Evolutionary conservation across 371 early-diverging fungal genomes (phyloP), one percentile per base, ranked within the genome.

Genomic region (Dipsacomyces acuminosporus): DNA sequence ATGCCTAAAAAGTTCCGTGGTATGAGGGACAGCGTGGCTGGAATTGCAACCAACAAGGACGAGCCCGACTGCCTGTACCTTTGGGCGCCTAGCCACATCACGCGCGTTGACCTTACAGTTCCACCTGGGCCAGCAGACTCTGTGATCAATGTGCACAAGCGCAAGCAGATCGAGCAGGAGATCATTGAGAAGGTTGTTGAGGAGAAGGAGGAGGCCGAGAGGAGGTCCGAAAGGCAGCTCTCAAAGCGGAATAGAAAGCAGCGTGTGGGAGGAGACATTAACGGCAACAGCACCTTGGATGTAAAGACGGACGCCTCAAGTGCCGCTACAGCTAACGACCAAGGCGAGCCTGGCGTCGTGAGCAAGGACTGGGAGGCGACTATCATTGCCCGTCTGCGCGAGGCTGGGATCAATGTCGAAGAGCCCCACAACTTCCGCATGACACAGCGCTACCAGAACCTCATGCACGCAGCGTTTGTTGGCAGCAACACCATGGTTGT

Each of bases 401-500:
- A 74, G 55, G 73, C 60, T 8, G 76, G 67, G 30, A 69, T 72
- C 53, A 51, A 59, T 20, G 63, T 69, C n/a, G 52, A 72, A 11
- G 75, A 75, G 52, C 74, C 73, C 11, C 54, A 72, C 61, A 79
- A 77, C 61, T 84, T 86, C 71, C 74, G 77, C 46, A 74, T 90
- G 56, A 76, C 85, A n/a, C 77, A 80, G 66, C 82, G 88, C 59
- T 94, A 87, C 77, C 85, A 89, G 55, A 86, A 86, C 40, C 71
- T 93, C 53, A 80, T 94, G 81, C 81, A 71, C 57, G 79, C 83
- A 54, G 85, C 78, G 48, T 90, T 86, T 58, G 43, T 88, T 30
- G 85, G 74, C 34, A 73, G 72, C 23, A 76, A 85, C 66, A 84
- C 87, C 53, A 75, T 93, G 77, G 84, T 89, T 0, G 84, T 88